Evolutionary conservation across 345 rosid genomes (phyloP).

Genomic region (Gynandropsis gynandra): DNA sequence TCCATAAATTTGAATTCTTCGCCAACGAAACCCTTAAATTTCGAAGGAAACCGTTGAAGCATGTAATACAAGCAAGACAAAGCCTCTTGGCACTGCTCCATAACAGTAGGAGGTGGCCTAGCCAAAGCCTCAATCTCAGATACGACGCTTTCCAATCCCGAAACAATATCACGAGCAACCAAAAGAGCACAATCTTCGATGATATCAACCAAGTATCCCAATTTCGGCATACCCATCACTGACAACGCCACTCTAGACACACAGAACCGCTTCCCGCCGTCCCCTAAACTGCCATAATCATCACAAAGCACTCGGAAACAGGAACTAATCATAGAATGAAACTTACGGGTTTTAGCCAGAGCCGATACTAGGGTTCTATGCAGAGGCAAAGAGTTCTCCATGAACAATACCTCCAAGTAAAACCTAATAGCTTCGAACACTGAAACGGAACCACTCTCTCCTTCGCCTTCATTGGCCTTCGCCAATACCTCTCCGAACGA

Average conservation of each 20-base stretch:
- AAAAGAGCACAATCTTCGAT: constrained; percentile 64
- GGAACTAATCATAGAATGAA: constrained; percentile 36
- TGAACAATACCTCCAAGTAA: constrained; percentile 60
- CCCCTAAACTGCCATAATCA: constrained; percentile 40
- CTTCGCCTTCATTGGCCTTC: constrained; percentile 20
- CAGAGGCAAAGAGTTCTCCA: constrained; percentile 79
- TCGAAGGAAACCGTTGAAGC: constrained; percentile 70
- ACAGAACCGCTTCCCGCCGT: constrained; percentile 50
- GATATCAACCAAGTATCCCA: constrained; percentile 67
- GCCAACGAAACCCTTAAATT: constrained; percentile 36
- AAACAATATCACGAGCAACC: constrained; percentile 63
- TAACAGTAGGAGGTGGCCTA: constrained; percentile 78
- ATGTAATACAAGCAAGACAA: constrained; percentile 87
- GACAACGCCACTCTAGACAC: constrained; percentile 79
- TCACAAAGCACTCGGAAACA: constrained; percentile 61
- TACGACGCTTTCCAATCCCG: constrained; percentile 57
- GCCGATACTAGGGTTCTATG: constrained; percentile 71
- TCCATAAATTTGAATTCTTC: constrained; percentile 43
- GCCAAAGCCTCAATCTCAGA: constrained; percentile 49
- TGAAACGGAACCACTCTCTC: constrained; percentile 18
- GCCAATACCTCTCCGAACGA: constrained; percentile 45
- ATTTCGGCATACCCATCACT: constrained; percentile 81
- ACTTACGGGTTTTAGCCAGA: constrained; percentile 47
- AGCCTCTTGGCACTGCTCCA: constrained; percentile 97
- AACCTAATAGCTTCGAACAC: constrained; percentile 38